phyloP scores from a whole-genome alignment of 139 green algal genomes.

The Closterium sp. region DNA sequence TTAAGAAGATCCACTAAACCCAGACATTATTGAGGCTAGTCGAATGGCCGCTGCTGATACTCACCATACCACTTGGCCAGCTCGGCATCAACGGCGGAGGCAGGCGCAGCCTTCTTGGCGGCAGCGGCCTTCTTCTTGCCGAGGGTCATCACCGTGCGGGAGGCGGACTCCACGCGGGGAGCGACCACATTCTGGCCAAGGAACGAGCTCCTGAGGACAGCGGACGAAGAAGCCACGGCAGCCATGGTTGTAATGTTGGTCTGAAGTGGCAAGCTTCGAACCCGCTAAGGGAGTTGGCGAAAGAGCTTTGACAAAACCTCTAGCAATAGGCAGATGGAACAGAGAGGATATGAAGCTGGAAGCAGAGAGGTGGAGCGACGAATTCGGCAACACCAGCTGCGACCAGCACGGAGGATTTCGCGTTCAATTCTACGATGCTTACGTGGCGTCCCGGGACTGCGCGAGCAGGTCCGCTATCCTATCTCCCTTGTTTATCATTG shows the following conservation, averaged over 20 bases:
- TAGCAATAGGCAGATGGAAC: not conserved
- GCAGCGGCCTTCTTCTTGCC: slow-evolving; percentile 2
- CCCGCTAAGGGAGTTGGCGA: not conserved
- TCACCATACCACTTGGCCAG: slow-evolving; percentile 41
- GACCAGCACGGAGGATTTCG: not conserved
- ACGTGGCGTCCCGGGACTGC: not conserved
- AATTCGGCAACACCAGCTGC: not conserved
- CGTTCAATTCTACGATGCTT: not conserved
- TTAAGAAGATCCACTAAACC: not conserved
- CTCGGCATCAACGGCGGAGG: not conserved
- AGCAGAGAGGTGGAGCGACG: not conserved
- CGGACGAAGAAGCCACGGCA: slow-evolving; percentile 10
- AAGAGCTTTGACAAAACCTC: not conserved
- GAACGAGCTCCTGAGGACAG: slow-evolving; percentile 16
- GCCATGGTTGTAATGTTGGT: slow-evolving; percentile 9
- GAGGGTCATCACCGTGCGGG: not conserved
- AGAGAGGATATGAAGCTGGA: not conserved
- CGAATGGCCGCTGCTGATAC: slow-evolving; percentile 15
- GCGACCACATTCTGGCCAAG: slow-evolving; percentile 4
- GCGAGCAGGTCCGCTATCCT: not conserved
- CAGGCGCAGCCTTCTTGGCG: not conserved
- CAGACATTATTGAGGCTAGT: not conserved
- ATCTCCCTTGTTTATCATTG: not conserved
- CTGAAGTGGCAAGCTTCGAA: not conserved
- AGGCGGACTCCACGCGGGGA: not conserved